These are phyloP conservation scores for Cucurbita pepo DNA, from an alignment of 306 rosid genomes.

Conservation along the genomic window DNA sequence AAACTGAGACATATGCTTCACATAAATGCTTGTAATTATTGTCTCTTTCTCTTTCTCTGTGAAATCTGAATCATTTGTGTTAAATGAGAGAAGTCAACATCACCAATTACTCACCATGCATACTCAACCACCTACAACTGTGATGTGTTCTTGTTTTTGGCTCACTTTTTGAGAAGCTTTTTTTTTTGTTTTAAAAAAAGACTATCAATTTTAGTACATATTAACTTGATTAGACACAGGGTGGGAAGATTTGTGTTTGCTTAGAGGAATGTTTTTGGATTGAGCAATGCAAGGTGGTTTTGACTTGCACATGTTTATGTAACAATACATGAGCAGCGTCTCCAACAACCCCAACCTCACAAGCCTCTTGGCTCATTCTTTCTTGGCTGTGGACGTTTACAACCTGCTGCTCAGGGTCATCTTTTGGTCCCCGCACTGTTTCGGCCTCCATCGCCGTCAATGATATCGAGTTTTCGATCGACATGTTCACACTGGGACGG, in stretches of 20 bases:
- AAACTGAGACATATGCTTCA: conserved; percentile 23
- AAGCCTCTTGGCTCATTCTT: conserved; percentile 47
- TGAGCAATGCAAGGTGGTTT: neutral
- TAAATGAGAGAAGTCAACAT: conserved; percentile 28
- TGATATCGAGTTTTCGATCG: too few relatives aligned
- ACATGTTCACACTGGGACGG: too few relatives aligned
- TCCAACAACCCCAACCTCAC: conserved; percentile 17
- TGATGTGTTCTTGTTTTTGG: neutral
- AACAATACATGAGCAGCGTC: too few relatives aligned
- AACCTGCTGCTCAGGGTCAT: conserved; percentile 51
- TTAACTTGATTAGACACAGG: neutral
- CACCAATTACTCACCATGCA: conserved; percentile 25
- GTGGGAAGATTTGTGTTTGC: neutral
- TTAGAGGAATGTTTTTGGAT: neutral
- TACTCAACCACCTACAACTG: neutral
- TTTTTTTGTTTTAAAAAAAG: neutral
- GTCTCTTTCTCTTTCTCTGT: neutral
- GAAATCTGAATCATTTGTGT: conserved; percentile 28
- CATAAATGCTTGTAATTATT: neutral
- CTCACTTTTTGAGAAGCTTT: neutral
- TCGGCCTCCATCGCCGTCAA: too few relatives aligned
- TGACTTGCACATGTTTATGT: neutral
- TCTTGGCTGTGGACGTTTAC: conserved; percentile 45
- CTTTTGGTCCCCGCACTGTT: conserved; percentile 32
- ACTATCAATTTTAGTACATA: neutral